Evolutionary conservation across 495 filamentous ascomycete species (phyloP), one percentile per base, ranked within the genome.

Genomic region (Cercophora sp.): DNA sequence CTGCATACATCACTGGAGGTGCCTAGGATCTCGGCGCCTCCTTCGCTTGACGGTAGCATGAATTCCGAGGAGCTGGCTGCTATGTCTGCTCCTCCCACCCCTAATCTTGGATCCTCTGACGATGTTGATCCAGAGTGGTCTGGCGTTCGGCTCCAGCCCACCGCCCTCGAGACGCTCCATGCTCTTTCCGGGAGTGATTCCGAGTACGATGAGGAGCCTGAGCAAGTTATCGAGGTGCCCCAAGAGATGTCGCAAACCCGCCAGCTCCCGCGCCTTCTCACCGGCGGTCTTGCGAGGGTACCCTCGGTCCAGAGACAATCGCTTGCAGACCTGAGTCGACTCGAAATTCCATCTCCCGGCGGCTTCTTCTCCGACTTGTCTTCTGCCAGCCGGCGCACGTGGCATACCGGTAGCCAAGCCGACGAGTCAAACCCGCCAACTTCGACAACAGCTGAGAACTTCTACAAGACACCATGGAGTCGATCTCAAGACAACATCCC

Each of bases 281-380:
- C 71, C 39, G 58, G 48, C 57, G 24, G 46, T 10, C 46, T 62
- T 55, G 42, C 56, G 48, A 49, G 62, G 24, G 54, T 59, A 15
- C 63, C 61, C 16, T 70, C 70, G 9, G 51, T 67, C 0, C 65
- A 72, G 54, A 70, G 70, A n/a, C 71, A 74, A 40, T 78, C 71
- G 39, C 70, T 72, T 22, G 69, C 68, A 34, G 72, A 80, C 48
- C 76, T 91, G 50, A 85, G 83, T 53, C 74, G 78, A 66, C 72
- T 96, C 49, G 83, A 89, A 45, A 89, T 96, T 42, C 91, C 91
- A 2, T 95, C 91, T 1, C 91, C 91, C 0, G 87, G 89, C 22
- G 88, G 87, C 0, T 96, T 96, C 75, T 96, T 96, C 66, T 85
- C 88, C 16, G 89, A 87, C 0, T 77, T 96, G 15, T 85, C 79